A percentile compares a stretch with the other conserved stretches of the same genome.
Evolutionary conservation across 169 alveolate genomes (phyloP).

Genomic region (Perkinsus olseni): DNA sequence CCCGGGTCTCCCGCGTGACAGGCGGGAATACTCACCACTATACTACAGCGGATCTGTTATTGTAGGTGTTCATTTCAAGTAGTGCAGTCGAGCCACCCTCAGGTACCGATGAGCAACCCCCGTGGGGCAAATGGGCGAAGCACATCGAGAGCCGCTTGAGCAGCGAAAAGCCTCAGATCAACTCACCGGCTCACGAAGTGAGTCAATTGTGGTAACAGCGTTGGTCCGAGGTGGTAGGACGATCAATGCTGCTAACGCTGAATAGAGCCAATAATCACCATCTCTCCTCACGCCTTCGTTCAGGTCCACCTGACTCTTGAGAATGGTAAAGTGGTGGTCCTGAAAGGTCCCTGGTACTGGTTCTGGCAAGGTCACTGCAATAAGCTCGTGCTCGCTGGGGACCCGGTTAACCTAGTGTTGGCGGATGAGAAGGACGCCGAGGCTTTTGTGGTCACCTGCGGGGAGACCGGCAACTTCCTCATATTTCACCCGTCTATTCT

Average conservation of each 20-base stretch:
- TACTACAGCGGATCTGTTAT: neutral
- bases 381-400: neutral
- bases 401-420: neutral
- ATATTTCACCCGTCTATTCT: neutral
- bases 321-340: neutral
- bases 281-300: too few relatives aligned
- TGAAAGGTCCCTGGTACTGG: neutral
- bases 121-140: neutral
- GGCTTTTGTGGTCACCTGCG: neutral
- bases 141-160: neutral
- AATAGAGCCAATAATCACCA: too few relatives aligned
- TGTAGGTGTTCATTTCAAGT: neutral
- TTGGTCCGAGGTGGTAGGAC: too few relatives aligned
- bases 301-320: neutral
- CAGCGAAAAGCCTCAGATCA: neutral
- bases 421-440: neutral
- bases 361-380: neutral
- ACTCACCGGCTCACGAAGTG: neutral
- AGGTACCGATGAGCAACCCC: neutral
- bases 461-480: neutral
- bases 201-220: too few relatives aligned
- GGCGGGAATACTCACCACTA: constrained; percentile 1
- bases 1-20: constrained; percentile 4
- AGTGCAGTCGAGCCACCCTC: neutral
- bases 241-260: too few relatives aligned